Base-by-base conservation (phyloP, 2,329 filamentous ascomycete genomes). In the Diaporthe vexans region DNA sequence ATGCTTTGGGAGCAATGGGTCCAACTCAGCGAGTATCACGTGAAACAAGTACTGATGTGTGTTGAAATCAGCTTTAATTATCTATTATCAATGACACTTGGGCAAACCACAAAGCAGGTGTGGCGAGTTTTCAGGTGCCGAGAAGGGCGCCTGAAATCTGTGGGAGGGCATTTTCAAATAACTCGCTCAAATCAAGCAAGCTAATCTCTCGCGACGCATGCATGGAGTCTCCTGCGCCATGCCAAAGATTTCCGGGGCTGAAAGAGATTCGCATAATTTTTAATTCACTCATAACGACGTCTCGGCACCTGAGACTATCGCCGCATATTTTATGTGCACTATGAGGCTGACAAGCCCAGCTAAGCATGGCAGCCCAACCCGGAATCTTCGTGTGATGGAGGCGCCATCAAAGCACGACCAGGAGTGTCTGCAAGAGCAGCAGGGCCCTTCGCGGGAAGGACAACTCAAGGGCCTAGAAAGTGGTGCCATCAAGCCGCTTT, bases 401-500 rank as follows among this genome's bases (percentile, higher is more conserved):
- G 13, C 11, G 29, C 61, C 35, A 13, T 35, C 17, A 9, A 40
- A n/a, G 15, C 33, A 19, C n/a, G 13, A 3, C 13, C 19, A 54
- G 15, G 9, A 3, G 9, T 21, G 11, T 40, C 15, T 26, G 11
- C 13, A 13, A 37, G 21, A 17, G 48, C 5, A 13, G 6, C 26
- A 26, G 52, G 33, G 33, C 24, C 13, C 17, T 13, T 26, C 21
- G 52, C n/a, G 3, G 1, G 15, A 35, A 11, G 19, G 63, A 46
- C 1, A 40, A 29, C 15, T 29, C n/a, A 26, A 13, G n/a, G n/a
- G n/a, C 48, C 63, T 68, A 68, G 26, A 21, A 54, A 17, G 48
- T 54, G 63, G 37, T 68, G 63, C 63, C 63, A 54, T 54, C 48
- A 54, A 68, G 63, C 63, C 63, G 63, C 63, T 54, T 68, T 29